phyloP scores from a whole-genome alignment of 2,329 filamentous ascomycete genomes.

The Ophiocordyceps camponoti-floridani region DNA sequence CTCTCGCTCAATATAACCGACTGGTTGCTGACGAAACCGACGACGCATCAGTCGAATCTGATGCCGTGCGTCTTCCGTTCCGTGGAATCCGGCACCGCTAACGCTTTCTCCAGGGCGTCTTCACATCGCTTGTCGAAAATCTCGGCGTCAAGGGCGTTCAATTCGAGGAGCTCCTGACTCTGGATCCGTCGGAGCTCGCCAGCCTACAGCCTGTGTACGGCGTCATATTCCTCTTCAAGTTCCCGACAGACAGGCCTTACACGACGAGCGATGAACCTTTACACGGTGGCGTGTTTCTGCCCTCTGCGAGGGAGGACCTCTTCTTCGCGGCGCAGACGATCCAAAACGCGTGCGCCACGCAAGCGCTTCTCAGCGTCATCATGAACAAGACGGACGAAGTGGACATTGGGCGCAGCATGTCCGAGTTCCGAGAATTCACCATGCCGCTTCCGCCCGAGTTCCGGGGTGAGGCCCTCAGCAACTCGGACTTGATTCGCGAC shows the following conservation, averaged over 20 bases:
- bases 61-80: constrained; percentile 48
- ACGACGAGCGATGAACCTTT: constrained; percentile 44
- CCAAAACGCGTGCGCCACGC: constrained; percentile 94
- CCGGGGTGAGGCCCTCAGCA: constrained; percentile 41
- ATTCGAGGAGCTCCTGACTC: constrained; percentile 86
- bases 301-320: constrained; percentile 52
- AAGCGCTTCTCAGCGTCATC: constrained; percentile 80
- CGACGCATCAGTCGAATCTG: constrained; percentile 57
- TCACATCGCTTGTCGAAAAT: constrained; percentile 83
- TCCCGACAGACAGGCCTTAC: constrained; percentile 52
- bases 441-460: constrained; percentile 63
- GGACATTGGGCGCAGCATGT: constrained; percentile 52
- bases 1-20: not conserved
- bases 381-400: constrained; percentile 63
- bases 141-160: constrained; percentile 88
- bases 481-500: constrained; percentile 50
- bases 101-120: constrained; percentile 52
- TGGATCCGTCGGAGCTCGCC: constrained; percentile 59
- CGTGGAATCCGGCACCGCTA: not conserved
- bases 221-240: constrained; percentile 99
- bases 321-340: constrained; percentile 98
- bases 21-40: not conserved
- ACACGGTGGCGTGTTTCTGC: constrained; percentile 62
- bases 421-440: constrained; percentile 76
- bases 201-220: constrained; percentile 70